phyloP scores from a whole-genome alignment of 257 asterid genomes.

The Solanum okadae region DNA sequence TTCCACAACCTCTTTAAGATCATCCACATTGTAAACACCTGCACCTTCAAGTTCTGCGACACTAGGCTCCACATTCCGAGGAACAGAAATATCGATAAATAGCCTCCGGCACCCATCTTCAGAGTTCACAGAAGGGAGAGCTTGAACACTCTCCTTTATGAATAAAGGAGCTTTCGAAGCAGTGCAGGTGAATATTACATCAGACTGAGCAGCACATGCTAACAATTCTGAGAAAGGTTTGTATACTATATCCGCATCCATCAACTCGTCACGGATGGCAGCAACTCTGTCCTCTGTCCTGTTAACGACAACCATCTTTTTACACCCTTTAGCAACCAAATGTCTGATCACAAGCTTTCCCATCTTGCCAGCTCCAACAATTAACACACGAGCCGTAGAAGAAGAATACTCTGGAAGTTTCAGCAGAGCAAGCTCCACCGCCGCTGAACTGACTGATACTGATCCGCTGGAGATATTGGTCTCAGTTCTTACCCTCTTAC shows the following conservation, averaged over 20 bases:
- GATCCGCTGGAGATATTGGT: conserved; percentile 80
- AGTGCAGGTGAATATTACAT: conserved; percentile 77
- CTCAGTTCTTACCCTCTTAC: conserved; percentile 87
- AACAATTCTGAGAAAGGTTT: conserved; percentile 45
- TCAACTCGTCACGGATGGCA: conserved; percentile 48
- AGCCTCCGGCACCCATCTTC: conserved; percentile 42
- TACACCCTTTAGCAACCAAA: conserved; percentile 74
- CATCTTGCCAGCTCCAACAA: conserved; percentile 96
- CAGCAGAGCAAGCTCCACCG: conserved; percentile 84
- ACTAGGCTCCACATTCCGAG: conserved; percentile 72
- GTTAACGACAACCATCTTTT: conserved; percentile 64
- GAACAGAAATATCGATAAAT: conserved; percentile 81
- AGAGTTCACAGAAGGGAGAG: conserved; percentile 39
- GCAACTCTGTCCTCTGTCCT: conserved; percentile 71
- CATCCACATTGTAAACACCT: conserved; percentile 72
- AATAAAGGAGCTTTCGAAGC: conserved; percentile 59
- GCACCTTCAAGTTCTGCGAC: conserved; percentile 51
- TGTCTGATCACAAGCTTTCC: conserved; percentile 90
- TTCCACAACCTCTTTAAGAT: conserved; percentile 86
- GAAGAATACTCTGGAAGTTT: conserved; percentile 59
- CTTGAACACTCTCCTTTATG: conserved; percentile 55
- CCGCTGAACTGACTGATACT: conserved; percentile 92
- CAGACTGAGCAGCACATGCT: conserved; percentile 67
- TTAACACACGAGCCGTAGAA: conserved; percentile 47
- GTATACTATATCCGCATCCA: conserved; percentile 54